These are phyloP conservation scores for Gossypium lobatum DNA, from an alignment of 441 rosid genomes.

Conservation along the genomic window DNA sequence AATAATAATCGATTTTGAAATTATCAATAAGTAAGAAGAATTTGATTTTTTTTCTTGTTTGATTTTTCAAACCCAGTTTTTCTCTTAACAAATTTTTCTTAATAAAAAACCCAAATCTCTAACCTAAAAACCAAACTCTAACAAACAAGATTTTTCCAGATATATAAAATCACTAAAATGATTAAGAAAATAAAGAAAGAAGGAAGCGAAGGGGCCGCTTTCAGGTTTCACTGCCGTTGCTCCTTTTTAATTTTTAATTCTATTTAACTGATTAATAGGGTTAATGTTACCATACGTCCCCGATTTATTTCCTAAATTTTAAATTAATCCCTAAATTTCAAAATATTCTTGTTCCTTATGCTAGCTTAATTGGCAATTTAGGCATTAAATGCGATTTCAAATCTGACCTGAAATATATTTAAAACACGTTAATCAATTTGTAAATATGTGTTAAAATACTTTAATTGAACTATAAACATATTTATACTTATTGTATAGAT, in stretches of 20 bases:
- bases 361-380: no score
- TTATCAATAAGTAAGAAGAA: not conserved
- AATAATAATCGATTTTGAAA: not conserved
- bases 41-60: not conserved
- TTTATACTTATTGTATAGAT: no score
- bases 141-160: not conserved
- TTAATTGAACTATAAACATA: no score
- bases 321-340: not conserved
- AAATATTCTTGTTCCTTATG: no score
- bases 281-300: no score
- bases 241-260: not conserved
- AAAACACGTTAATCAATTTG: no score
- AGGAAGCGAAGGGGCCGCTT: constrained; percentile 10
- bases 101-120: not conserved
- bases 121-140: not conserved
- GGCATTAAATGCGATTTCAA: no score
- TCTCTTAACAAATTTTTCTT: not conserved
- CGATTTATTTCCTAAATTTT: no score
- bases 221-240: constrained; percentile 7
- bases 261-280: not conserved
- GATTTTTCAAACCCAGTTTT: constrained; percentile 1
- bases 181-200: not conserved
- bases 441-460: no score
- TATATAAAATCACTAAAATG: not conserved
- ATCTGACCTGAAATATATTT: no score